These are phyloP conservation scores for Rhodotorula diobovata DNA, from an alignment of 768 basidiomycete genomes.

Conservation along the genomic window DNA sequence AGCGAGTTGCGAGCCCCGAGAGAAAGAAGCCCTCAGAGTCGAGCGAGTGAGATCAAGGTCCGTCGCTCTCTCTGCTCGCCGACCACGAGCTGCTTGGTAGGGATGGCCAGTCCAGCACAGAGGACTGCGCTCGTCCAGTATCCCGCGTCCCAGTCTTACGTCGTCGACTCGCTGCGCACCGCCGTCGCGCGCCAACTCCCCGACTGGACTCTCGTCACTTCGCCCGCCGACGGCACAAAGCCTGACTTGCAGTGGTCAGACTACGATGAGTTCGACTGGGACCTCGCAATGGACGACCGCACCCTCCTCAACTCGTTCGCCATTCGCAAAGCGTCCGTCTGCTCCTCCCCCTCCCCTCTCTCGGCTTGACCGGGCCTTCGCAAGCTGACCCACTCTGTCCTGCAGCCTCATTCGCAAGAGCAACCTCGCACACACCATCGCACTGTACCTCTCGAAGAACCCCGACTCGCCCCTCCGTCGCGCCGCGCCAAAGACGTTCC, in stretches of 20 bases:
- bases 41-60: no score
- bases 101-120: background rate
- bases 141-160: slow-evolving; percentile 20
- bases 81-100: no score
- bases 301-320: slow-evolving; percentile 27
- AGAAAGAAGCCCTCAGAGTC: no score
- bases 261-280: slow-evolving; percentile 38
- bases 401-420: slow-evolving; percentile 81
- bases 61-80: background rate
- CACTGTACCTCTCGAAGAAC: slow-evolving; percentile 68
- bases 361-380: no score
- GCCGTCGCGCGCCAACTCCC: slow-evolving; percentile 21
- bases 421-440: slow-evolving; percentile 71
- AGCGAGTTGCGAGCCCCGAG: background rate
- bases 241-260: slow-evolving; percentile 32
- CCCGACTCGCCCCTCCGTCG: slow-evolving; percentile 56
- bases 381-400: background rate
- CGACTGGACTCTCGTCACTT: slow-evolving; percentile 1
- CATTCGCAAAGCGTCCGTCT: slow-evolving; percentile 31
- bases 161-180: slow-evolving; percentile 10
- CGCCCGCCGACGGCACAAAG: background rate
- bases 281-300: slow-evolving; percentile 8
- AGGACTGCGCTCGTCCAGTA: slow-evolving; percentile 18
- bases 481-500: slow-evolving; percentile 70
- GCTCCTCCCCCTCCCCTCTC: background rate